A percentile compares a stretch with the other conserved stretches of the same genome.
phyloP scores from a whole-genome alignment of 106 monocot genomes.

The Hemerocallis citrina region DNA sequence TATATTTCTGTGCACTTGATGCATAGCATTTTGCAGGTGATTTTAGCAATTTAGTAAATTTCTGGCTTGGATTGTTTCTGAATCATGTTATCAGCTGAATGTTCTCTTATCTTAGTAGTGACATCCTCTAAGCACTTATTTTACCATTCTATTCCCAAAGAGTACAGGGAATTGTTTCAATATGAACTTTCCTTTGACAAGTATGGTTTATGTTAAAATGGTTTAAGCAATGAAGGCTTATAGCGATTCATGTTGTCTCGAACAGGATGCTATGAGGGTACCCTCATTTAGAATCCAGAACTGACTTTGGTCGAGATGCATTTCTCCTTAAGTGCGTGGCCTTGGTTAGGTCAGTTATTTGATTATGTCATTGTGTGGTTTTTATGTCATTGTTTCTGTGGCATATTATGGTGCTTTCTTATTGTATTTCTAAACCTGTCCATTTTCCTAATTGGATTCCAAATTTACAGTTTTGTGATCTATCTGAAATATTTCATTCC shows the following conservation, averaged over 20 bases:
- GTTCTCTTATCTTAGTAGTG: not conserved
- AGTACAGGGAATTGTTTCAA: conserved; percentile 16
- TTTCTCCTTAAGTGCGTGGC: conserved; percentile 30
- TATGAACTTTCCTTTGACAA: conserved; percentile 27
- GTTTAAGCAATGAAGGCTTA: conserved; percentile 26
- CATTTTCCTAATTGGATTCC: not conserved
- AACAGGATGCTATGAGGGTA: conserved; percentile 47
- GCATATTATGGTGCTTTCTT: not conserved
- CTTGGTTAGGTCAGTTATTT: conserved; percentile 56
- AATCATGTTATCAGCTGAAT: conserved; percentile 9
- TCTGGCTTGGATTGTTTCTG: not conserved
- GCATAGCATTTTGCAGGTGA: too few relatives aligned
- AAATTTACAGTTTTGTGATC: too few relatives aligned
- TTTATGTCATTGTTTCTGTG: not conserved
- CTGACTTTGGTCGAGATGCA: conserved; percentile 50
- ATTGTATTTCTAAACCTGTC: not conserved
- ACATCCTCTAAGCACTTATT: not conserved
- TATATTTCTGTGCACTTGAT: too few relatives aligned
- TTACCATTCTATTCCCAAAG: conserved; percentile 5
- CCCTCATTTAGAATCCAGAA: conserved; percentile 45
- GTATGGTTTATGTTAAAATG: conserved; percentile 15
- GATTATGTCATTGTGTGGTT: conserved; percentile 25
- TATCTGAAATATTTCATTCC: not conserved
- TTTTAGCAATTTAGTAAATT: not conserved
- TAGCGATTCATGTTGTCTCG: conserved; percentile 52